Base-by-base conservation (phyloP, 2,329 filamentous ascomycete genomes). In the Ilyonectria sp. region DNA sequence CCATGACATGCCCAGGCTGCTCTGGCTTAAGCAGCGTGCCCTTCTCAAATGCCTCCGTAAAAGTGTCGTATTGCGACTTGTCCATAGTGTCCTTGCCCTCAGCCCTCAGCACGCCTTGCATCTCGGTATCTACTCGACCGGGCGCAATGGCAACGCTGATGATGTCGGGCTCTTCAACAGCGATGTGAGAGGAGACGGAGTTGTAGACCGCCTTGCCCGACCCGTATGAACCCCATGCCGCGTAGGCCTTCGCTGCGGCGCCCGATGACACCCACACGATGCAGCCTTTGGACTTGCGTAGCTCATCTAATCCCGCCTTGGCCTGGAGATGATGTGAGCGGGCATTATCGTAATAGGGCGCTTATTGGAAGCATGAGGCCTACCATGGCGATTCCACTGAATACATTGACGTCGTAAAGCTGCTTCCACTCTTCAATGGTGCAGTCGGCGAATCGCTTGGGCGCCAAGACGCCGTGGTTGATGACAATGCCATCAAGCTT, bases 1-100 rank as follows among this genome's bases (percentile, higher is more conserved):
- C 95, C 81, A 98, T 95, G 13, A 98, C 94, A 80, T 91, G 84
- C 0, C 94, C 95, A 0, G 95, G 93, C 81, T 94, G 92, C 75
- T 97, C 94, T 0, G 95, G 94, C 80, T 87, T 90, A 70, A 98
- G 84, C 56, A 98, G 82, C 56, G 87, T 88, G 15, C 94, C 94
- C 6, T 88, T 86, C 71, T 90, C 87, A 77, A 94, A 92, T 17
- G 93, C 86, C 1, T 88, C 84, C 13, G 89, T 84, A 75, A 98
- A 98, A 31, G 82, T 85, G 8, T 87, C 84, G 79, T 96, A 92
- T 65, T 90, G 87, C 7, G 82, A 78, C 60, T 84, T 78, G 56
- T 84, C 76, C 88, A 90, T 90, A 60, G 79, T 80, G 2, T 78
- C 76, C 43, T 81, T 79, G 49, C 86, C 87, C 4, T 82, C 78